Conservation (phyloP, 2,329 filamentous ascomycete species). For the Lasiodiplodia citricola region DNA sequence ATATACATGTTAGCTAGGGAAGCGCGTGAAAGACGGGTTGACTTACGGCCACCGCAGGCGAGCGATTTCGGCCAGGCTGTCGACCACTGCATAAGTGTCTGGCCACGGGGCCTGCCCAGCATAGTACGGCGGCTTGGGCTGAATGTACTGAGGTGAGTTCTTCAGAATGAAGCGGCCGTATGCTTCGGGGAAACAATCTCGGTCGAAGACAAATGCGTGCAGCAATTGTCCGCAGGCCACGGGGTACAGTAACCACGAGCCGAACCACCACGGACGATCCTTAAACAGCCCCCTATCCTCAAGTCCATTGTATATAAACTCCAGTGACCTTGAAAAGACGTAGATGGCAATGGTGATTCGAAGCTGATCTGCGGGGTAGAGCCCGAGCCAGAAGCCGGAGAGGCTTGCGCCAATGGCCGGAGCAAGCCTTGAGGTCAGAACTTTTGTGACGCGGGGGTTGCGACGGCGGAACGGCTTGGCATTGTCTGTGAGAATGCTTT, state of each 20-base stretch:
- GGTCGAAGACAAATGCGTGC: slow-evolving; percentile 58
- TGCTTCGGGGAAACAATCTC: slow-evolving; percentile 59
- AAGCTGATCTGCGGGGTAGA: slow-evolving; percentile 73
- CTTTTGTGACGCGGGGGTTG: slow-evolving; percentile 76
- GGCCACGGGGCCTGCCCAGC: slow-evolving; percentile 76
- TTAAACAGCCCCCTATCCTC: slow-evolving; percentile 72
- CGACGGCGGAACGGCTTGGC: slow-evolving; percentile 80
- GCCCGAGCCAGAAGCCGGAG: slow-evolving; percentile 80
- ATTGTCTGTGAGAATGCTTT: slow-evolving; percentile 78
- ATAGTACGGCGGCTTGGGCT: slow-evolving; percentile 71
- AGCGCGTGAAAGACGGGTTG: not conserved
- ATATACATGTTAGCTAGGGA: slow-evolving; percentile 30
- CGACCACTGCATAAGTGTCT: slow-evolving; percentile 73
- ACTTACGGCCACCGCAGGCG: slow-evolving; percentile 81
- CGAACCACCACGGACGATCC: slow-evolving; percentile 70
- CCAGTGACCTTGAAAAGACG: slow-evolving; percentile 77
- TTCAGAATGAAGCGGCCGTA: slow-evolving; percentile 70
- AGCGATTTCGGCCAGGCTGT: slow-evolving; percentile 81
- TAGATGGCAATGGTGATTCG: slow-evolving; percentile 84
- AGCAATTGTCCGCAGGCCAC: slow-evolving; percentile 55
- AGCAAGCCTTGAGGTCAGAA: slow-evolving; percentile 81
- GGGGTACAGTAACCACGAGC: slow-evolving; percentile 59
- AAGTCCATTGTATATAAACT: slow-evolving; percentile 84
- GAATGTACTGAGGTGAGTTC: slow-evolving; percentile 80
- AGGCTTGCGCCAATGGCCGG: slow-evolving; percentile 90